Percentiles rank a stretch among this genome's conserved stretches.
These are phyloP conservation scores for Glutinoglossum americanum DNA, from an alignment of 495 filamentous ascomycete species.

Conservation along the genomic window DNA sequence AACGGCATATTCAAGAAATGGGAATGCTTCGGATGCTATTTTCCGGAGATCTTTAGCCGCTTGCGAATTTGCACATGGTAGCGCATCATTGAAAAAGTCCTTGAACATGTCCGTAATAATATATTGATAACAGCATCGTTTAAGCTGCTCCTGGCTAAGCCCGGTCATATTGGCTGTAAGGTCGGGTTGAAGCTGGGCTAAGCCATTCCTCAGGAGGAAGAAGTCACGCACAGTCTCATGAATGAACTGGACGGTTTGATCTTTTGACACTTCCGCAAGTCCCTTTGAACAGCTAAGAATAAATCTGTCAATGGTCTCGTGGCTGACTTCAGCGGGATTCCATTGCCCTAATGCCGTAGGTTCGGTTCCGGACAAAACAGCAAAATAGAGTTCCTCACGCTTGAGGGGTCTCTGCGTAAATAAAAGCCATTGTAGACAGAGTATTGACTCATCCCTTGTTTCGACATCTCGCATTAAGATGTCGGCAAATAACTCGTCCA, in stretches of 20 bases:
- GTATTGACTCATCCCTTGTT: conserved; percentile 13
- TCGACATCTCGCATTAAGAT: conserved; percentile 16
- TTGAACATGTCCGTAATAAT: conserved; percentile 9
- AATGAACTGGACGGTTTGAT: conserved; percentile 19
- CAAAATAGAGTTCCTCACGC: conserved; percentile 19
- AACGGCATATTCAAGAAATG: conserved; percentile 26
- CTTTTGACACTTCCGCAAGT: conserved; percentile 15
- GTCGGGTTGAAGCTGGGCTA: conserved; percentile 10
- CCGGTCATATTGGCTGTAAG: conserved; percentile 11
- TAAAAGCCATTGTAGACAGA: conserved; percentile 22
- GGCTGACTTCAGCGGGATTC: conserved; percentile 5
- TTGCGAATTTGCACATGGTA: conserved; percentile 9
- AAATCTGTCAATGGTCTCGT: conserved; percentile 9
- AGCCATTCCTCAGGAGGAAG: conserved; percentile 14
- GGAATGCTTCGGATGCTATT: conserved; percentile 11
- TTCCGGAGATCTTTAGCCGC: conserved; percentile 6
- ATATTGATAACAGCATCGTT: conserved; percentile 16
- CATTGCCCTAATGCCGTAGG: not conserved
- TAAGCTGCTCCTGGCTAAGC: conserved; percentile 17
- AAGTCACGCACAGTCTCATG: conserved; percentile 24
- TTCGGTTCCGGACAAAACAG: conserved; percentile 15
- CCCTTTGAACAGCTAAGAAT: conserved; percentile 19
- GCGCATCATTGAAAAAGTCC: conserved; percentile 6
- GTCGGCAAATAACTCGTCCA: conserved; percentile 14
- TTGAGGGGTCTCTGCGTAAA: conserved; percentile 16